Conservation (phyloP, 805 yeast species). For the Candida mattraensis region DNA sequence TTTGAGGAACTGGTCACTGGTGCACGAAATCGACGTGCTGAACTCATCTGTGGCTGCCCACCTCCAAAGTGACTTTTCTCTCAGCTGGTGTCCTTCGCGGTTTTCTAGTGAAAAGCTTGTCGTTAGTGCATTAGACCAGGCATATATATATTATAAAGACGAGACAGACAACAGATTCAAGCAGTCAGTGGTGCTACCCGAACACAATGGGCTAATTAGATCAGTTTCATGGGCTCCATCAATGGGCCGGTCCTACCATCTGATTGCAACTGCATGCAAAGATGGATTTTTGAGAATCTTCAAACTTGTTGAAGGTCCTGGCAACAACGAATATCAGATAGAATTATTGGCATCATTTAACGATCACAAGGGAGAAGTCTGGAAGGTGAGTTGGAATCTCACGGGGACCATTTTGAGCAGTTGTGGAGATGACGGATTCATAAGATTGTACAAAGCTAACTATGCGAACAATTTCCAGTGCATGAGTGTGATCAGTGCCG, state of each 20-base stretch:
- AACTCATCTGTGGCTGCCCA: constrained; percentile 74
- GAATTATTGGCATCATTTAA: constrained; percentile 30
- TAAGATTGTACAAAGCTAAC: constrained; percentile 88
- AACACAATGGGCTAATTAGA: constrained; percentile 83
- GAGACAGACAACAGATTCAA: constrained; percentile 48
- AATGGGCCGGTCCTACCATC: constrained; percentile 85
- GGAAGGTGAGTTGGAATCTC: constrained; percentile 94
- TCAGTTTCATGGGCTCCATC: constrained; percentile 96
- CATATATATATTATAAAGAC: constrained; percentile 63
- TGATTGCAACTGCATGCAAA: constrained; percentile 93
- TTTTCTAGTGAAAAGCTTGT: constrained; percentile 78
- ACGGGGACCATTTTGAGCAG: constrained; percentile 91
- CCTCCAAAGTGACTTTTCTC: constrained; percentile 79
- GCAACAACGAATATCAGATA: constrained; percentile 21
- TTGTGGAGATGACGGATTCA: constrained; percentile 94
- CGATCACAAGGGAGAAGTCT: constrained; percentile 56
- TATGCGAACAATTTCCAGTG: constrained; percentile 87
- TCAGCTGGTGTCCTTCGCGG: constrained; percentile 90
- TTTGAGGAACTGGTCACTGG: constrained; percentile 74
- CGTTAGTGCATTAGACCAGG: constrained; percentile 85
- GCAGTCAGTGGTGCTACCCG: constrained; percentile 67
- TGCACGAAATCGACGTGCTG: constrained; percentile 68
- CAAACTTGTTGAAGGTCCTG: constrained; percentile 54
- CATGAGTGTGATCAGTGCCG: constrained; percentile 79
- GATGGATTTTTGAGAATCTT: constrained; percentile 90